phyloP scores from a whole-genome alignment of 495 filamentous ascomycete species.

The Trichoderma erinaceum region DNA sequence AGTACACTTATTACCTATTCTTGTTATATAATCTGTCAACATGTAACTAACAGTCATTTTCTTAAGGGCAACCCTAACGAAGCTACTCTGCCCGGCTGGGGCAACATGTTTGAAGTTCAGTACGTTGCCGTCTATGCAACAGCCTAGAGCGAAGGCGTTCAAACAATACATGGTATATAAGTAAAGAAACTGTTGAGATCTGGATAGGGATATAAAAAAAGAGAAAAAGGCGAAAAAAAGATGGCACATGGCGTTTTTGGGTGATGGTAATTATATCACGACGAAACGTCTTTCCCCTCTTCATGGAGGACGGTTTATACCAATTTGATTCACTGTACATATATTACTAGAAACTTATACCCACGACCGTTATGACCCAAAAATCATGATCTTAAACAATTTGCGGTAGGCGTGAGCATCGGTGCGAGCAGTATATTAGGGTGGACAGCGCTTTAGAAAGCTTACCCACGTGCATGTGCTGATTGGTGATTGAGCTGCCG shows the following conservation, averaged over 20 bases:
- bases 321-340: constrained; percentile 5
- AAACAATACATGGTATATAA: neutral
- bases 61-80: constrained; percentile 22
- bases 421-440: too few relatives aligned
- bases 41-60: neutral
- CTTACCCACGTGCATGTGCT: too few relatives aligned
- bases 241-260: neutral
- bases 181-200: neutral
- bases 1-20: neutral
- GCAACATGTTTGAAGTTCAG: constrained; percentile 46
- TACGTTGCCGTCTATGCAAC: constrained; percentile 40
- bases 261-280: neutral
- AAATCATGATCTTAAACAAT: neutral
- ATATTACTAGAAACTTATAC: neutral
- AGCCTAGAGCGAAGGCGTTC: constrained; percentile 6
- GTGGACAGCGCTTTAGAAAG: too few relatives aligned
- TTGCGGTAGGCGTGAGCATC: too few relatives aligned
- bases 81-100: constrained; percentile 37
- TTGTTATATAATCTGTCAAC: neutral
- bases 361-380: neutral
- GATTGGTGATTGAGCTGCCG: too few relatives aligned
- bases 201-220: neutral
- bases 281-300: neutral
- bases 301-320: neutral
- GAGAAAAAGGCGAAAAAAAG: neutral